Percentiles rank a stretch among this genome's conserved stretches.
These are phyloP conservation scores for Lasiosphaeria ovina DNA, from an alignment of 495 filamentous ascomycete genomes.

Conservation along the genomic window DNA sequence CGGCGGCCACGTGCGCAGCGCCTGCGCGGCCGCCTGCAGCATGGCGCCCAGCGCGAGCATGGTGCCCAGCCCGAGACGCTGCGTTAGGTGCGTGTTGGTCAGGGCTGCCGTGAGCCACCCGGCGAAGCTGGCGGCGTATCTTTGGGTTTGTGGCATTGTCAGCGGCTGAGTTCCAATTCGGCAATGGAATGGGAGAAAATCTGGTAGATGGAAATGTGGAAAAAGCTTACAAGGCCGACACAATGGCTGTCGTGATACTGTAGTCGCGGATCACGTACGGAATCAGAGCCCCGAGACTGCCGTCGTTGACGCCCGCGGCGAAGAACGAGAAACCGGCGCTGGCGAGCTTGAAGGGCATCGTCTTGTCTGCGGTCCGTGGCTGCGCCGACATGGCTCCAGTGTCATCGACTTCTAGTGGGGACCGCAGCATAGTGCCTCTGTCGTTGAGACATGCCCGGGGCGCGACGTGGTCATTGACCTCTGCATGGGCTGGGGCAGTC, in stretches of 20 bases:
- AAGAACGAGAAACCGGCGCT: slow-evolving; percentile 53
- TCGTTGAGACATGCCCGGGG: too few relatives aligned
- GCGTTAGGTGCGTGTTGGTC: slow-evolving; percentile 46
- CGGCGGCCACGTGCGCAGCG: slow-evolving; percentile 44
- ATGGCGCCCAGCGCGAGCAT: slow-evolving; percentile 49
- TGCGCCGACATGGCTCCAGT: neutral
- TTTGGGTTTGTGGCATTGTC: too few relatives aligned
- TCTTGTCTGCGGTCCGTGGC: neutral
- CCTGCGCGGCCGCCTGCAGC: slow-evolving; percentile 47
- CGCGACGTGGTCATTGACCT: too few relatives aligned
- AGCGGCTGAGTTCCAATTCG: too few relatives aligned
- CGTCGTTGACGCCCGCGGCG: slow-evolving; percentile 54
- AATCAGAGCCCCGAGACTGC: slow-evolving; percentile 52
- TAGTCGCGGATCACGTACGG: slow-evolving; percentile 54
- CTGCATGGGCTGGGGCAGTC: too few relatives aligned
- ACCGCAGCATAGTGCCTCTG: neutral
- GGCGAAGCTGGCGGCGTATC: slow-evolving; percentile 37
- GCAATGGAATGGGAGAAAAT: neutral
- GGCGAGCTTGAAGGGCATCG: slow-evolving; percentile 39
- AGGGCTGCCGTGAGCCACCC: slow-evolving; percentile 51
- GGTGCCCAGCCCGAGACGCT: slow-evolving; percentile 43
- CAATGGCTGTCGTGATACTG: slow-evolving; percentile 45
- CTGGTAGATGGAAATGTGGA: too few relatives aligned
- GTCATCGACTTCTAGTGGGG: neutral
- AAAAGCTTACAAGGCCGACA: slow-evolving; percentile 42